Evolutionary conservation across 75 land plant species (phyloP).

Genomic region (Adiantum capillusveneris): DNA sequence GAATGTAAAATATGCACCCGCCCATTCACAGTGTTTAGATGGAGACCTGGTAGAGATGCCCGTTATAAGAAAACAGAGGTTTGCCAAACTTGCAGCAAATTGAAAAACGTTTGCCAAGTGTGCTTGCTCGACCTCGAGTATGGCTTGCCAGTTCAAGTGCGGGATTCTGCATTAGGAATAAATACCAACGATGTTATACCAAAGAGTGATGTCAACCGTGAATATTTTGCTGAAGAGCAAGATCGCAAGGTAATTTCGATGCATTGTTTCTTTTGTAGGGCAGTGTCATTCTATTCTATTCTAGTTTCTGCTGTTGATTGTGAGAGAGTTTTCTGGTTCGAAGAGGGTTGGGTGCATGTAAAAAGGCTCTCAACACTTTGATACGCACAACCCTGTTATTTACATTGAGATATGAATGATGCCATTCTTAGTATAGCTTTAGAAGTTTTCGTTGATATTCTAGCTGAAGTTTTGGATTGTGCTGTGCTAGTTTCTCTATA

Average conservation of each 20-base stretch:
- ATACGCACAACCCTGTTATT: too few species aligned
- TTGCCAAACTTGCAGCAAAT: constrained; percentile 96
- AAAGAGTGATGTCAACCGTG: constrained; percentile 96
- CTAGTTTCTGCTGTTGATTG: too few species aligned
- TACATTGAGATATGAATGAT: too few species aligned
- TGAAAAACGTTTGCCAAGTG: constrained; percentile 97
- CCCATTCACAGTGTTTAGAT: constrained; percentile 93
- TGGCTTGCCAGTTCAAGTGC: constrained; percentile 94
- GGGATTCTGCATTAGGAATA: constrained; percentile 83
- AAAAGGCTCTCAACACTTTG: too few species aligned
- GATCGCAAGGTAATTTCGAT: constrained; percentile 94
- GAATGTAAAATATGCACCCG: constrained; percentile 97
- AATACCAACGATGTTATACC: constrained; percentile 87
- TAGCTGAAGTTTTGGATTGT: too few species aligned
- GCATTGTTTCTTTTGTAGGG: too few species aligned
- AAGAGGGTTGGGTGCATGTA: too few species aligned
- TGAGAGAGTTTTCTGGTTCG: too few species aligned
- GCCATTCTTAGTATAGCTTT: too few species aligned
- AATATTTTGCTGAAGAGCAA: constrained; percentile 96
- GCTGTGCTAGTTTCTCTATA: too few species aligned
- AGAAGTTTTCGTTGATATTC: too few species aligned
- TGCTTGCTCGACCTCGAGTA: constrained; percentile 94
- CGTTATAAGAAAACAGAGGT: constrained; percentile 89
- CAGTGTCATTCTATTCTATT: too few species aligned
- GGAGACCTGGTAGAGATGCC: constrained; percentile 99